Evolutionary conservation across 2,329 filamentous ascomycete genomes (phyloP).

Genomic region (Pseudocercospora cruenta): DNA sequence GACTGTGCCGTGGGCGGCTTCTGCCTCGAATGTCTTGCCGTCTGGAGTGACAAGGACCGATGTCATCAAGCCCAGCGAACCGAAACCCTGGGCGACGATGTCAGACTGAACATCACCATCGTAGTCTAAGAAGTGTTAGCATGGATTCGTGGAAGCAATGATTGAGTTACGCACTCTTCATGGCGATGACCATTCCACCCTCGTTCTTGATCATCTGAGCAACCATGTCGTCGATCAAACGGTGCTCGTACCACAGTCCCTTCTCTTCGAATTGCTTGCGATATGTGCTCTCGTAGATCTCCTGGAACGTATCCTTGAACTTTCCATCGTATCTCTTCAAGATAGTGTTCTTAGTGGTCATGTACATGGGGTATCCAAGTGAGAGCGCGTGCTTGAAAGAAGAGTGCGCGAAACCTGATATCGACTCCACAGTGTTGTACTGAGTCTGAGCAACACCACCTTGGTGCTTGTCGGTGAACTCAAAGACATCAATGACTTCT

Average conservation of each 20-base stretch:
- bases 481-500: constrained; percentile 84
- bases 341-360: constrained; percentile 99
- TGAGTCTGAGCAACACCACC: constrained; percentile 91
- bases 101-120: constrained; percentile 99
- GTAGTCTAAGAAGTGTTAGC: constrained; percentile 69
- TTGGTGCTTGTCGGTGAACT: constrained; percentile 72
- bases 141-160: not conserved
- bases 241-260: constrained; percentile 98
- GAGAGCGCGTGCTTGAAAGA: constrained; percentile 92
- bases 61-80: constrained; percentile 97
- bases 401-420: constrained; percentile 90
- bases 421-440: constrained; percentile 98
- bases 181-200: constrained; percentile 93
- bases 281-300: constrained; percentile 87
- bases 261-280: constrained; percentile 86
- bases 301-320: constrained; percentile 99
- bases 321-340: constrained; percentile 97
- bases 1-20: constrained; percentile 97
- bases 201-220: constrained; percentile 99
- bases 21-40: constrained; percentile 95
- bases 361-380: constrained; percentile 91
- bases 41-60: constrained; percentile 95
- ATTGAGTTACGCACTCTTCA: constrained; percentile 79
- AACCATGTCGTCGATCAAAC: constrained; percentile 99
- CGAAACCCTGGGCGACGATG: constrained; percentile 96